Conservation (phyloP, 2,329 filamentous ascomycete species). For the Ophioceras dolichostomum region DNA sequence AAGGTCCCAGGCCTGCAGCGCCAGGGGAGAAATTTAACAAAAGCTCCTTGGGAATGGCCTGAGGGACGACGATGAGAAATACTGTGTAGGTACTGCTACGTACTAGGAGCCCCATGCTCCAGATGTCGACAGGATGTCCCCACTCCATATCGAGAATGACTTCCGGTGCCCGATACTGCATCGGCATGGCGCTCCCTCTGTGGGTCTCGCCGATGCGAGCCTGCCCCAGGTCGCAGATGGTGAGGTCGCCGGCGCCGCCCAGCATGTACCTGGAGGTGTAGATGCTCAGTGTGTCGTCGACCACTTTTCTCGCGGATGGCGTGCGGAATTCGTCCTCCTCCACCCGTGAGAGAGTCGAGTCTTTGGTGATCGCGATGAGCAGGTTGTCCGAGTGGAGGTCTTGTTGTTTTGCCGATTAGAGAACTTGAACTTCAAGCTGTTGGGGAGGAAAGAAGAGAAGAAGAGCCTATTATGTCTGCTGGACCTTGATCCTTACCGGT, state of each 20-base stretch:
- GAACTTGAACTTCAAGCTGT: constrained; percentile 5
- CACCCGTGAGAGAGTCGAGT: constrained; percentile 15
- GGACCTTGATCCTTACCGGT: constrained; percentile 11
- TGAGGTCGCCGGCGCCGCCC: constrained; percentile 16
- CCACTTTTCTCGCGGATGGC: constrained; percentile 17
- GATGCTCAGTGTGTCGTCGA: constrained; percentile 11
- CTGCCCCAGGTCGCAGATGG: constrained; percentile 22
- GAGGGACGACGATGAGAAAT: not conserved
- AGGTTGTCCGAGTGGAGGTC: constrained; percentile 24
- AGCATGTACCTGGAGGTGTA: constrained; percentile 20
- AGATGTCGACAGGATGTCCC: constrained; percentile 20
- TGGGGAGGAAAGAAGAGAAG: constrained; percentile 6
- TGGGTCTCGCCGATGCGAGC: constrained; percentile 17
- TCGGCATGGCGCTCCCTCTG: constrained; percentile 15
- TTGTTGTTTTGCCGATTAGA: constrained; percentile 6
- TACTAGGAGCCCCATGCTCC: constrained; percentile 22
- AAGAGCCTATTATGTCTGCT: constrained; percentile 1
- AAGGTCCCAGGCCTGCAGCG: constrained; percentile 14
- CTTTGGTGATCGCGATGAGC: constrained; percentile 18
- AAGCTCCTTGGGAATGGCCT: not conserved
- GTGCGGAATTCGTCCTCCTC: constrained; percentile 18
- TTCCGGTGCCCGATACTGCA: constrained; percentile 21
- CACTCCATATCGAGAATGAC: constrained; percentile 22
- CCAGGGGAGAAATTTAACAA: not conserved
- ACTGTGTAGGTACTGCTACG: constrained; percentile 2